A percentile compares a stretch with the other conserved stretches of the same genome.
These are phyloP conservation scores for Aspergillus incahuasiensis DNA, from an alignment of 495 filamentous ascomycete genomes.

Conservation along the genomic window DNA sequence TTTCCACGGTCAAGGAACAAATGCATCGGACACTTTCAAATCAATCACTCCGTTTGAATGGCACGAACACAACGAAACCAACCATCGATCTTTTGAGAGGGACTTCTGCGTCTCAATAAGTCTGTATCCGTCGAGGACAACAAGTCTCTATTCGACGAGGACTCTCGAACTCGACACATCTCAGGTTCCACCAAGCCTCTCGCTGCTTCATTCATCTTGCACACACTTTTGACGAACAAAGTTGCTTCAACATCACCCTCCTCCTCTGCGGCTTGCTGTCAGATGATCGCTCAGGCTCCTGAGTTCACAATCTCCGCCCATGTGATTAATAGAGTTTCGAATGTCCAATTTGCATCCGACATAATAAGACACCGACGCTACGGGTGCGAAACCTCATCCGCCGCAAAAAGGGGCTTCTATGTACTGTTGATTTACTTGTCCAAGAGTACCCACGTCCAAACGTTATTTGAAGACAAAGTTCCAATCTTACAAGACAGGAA, in stretches of 20 bases:
- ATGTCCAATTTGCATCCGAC: constrained; percentile 5
- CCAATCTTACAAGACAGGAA: neutral
- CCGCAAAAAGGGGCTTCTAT: neutral
- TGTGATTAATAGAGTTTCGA: neutral
- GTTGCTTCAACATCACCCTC: neutral
- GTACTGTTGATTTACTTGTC: no score
- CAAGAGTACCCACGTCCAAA: no score
- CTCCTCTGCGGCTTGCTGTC: constrained; percentile 2
- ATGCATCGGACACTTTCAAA: neutral
- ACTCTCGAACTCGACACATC: no score
- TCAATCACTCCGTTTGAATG: neutral
- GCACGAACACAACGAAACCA: neutral
- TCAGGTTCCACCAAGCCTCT: no score
- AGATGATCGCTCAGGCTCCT: neutral
- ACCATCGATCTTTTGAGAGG: no score
- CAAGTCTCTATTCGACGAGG: constrained; percentile 3
- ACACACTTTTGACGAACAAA: constrained; percentile 1
- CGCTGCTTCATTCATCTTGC: constrained; percentile 6
- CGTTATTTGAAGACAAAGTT: no score
- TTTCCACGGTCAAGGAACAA: no score
- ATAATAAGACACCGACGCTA: neutral
- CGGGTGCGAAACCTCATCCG: neutral
- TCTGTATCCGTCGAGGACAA: neutral
- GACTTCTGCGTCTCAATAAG: neutral
- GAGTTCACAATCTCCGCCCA: neutral